Evolutionary conservation across 108 stramenopile genomes (phyloP).

Genomic region (Cyclotella distinguenda): DNA sequence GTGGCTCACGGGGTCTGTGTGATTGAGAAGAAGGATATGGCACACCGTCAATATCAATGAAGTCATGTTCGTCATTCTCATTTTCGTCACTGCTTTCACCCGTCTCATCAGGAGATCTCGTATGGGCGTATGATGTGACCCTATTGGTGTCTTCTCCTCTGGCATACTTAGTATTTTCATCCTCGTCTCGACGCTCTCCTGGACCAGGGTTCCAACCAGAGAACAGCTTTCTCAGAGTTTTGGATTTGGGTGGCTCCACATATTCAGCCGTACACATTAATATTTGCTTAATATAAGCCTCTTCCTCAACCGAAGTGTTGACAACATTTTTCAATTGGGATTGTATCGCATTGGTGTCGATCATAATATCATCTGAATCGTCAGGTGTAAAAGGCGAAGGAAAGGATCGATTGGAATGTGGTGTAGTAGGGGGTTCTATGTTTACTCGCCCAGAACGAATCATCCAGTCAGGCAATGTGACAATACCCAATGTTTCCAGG

Average conservation of each 20-base stretch:
- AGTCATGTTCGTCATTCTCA: slow-evolving; percentile 21
- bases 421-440: neutral
- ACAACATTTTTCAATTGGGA: neutral
- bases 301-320: slow-evolving; percentile 14
- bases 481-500: slow-evolving; percentile 33
- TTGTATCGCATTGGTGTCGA: neutral
- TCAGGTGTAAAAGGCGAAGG: neutral
- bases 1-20: slow-evolving; percentile 19
- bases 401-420: neutral
- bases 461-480: slow-evolving; percentile 43
- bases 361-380: neutral
- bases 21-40: slow-evolving; percentile 5
- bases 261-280: slow-evolving; percentile 30
- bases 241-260: slow-evolving; percentile 43
- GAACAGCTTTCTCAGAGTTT: slow-evolving; percentile 27
- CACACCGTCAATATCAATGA: slow-evolving; percentile 40
- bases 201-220: slow-evolving; percentile 50
- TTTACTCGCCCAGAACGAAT: slow-evolving; percentile 8
- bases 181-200: slow-evolving; percentile 28
- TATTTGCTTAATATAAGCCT: slow-evolving; percentile 27
- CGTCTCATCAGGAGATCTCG: neutral
- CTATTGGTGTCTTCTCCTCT: slow-evolving; percentile 19
- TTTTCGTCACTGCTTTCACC: slow-evolving; percentile 13
- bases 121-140: slow-evolving; percentile 11
- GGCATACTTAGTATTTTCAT: neutral